These are phyloP conservation scores for Pezicula radicicola DNA, from an alignment of 2,329 filamentous ascomycete genomes.

Conservation along the genomic window DNA sequence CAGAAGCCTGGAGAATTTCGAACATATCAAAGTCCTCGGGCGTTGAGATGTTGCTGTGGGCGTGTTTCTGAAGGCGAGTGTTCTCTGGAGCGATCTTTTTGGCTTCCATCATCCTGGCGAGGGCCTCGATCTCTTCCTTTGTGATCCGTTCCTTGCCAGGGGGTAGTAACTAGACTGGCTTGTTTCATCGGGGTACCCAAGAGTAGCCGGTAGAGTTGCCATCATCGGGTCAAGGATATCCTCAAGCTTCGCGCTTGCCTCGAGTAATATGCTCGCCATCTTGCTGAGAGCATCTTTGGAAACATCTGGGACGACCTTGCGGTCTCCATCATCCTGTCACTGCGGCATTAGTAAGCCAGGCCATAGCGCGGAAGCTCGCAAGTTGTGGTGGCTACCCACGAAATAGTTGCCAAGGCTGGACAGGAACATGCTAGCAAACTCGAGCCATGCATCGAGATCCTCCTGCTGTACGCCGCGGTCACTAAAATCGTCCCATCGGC, in stretches of 20 bases:
- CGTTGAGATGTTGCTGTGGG: background rate
- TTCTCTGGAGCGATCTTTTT: background rate
- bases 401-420: slow-evolving; percentile 38
- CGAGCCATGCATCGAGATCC: background rate
- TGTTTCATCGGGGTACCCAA: background rate
- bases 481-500: slow-evolving; percentile 47
- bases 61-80: background rate
- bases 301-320: background rate
- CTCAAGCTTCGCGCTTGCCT: slow-evolving; percentile 6
- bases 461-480: slow-evolving; percentile 30
- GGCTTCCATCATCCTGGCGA: background rate
- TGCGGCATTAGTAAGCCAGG: background rate
- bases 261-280: background rate
- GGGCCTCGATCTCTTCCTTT: background rate
- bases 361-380: slow-evolving; percentile 2
- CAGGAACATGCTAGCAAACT: background rate
- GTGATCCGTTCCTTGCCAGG: background rate
- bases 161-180: background rate
- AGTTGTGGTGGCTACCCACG: slow-evolving; percentile 17
- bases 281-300: background rate
- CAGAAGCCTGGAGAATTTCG: background rate
- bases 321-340: background rate
- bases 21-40: background rate
- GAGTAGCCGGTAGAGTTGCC: background rate
- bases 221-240: background rate